Base-by-base conservation (phyloP, 108 stramenopile genomes). In the Skeletonema marinoi region DNA sequence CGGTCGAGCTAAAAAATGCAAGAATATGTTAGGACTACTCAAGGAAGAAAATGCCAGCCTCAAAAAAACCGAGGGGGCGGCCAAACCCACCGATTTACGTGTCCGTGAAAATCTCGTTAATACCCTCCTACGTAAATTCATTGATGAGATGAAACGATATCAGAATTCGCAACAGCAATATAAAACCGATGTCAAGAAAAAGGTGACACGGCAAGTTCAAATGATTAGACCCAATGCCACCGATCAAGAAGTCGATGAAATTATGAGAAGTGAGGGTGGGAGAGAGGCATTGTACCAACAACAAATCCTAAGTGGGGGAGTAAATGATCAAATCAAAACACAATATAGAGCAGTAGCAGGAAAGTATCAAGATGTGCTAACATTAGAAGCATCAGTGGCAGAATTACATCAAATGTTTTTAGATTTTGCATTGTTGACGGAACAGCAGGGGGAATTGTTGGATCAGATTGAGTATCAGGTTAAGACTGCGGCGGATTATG, bases 361-460 rank as follows among this genome's bases (percentile, higher is more conserved):
- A 58, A 98, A 98, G 73, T 99, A 99, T 83, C 97, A 98, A 79
- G 99, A 99, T 85, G 98, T 99, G 8, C 71, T 97, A 72, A 89
- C 95, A n/a, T 73, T 99, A 39, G 99, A 99, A 84, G 93, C 93
- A 42, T 86, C 83, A 65, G 98, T 99, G 32, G 95, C 95, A 6
- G 98, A 98, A 77, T 85, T 99, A 61, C 98, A 99, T 87, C 98
- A 98, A 84, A 99, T 99, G 99, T 99, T 99, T 82, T 71, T 98
- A 78, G 99, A 99, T 83, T 98, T 99, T 85, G 99, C 99, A 7
- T 81, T 98, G 42, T 77, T 99, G 69, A 97, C 97, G n/a, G 99
- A 99, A 71, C 97, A 97, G 77, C 99, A 99, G 78, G 99, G 99
- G 46, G 99, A 99, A 77, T 71, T 98, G 73, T 78, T 99, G 44